These are phyloP conservation scores for Populus euphratica DNA, from an alignment of 345 rosid genomes.

Conservation along the genomic window DNA sequence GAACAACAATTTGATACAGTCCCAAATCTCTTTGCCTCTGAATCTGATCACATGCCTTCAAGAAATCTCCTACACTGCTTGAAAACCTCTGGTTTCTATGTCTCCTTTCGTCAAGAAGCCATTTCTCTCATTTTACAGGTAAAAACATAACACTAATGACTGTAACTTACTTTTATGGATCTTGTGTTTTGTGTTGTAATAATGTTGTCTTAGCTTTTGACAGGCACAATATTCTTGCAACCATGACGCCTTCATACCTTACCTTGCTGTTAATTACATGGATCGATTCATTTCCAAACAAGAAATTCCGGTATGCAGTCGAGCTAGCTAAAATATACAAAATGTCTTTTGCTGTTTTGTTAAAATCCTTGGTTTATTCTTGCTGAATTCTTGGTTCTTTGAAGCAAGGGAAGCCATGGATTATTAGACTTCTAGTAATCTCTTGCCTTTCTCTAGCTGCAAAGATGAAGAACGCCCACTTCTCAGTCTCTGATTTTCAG, in stretches of 20 bases:
- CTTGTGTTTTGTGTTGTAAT: not conserved
- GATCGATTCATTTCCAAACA: constrained; percentile 45
- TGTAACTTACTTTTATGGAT: not conserved
- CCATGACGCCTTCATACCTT: constrained; percentile 29
- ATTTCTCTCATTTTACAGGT: constrained; percentile 42
- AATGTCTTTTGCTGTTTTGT: not conserved
- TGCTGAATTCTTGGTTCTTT: not conserved
- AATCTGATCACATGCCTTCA: constrained; percentile 46
- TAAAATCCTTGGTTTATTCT: not conserved
- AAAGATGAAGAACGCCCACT: constrained; percentile 38
- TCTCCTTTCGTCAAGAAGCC: constrained; percentile 43
- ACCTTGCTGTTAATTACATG: constrained; percentile 52
- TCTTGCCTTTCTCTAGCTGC: constrained; percentile 51
- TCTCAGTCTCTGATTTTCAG: constrained; percentile 33
- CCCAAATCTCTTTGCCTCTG: constrained; percentile 35
- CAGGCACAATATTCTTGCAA: constrained; percentile 30
- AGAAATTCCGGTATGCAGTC: constrained; percentile 32
- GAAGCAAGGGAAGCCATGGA: constrained; percentile 47
- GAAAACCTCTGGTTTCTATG: constrained; percentile 13
- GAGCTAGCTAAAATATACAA: not conserved
- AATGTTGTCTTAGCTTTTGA: not conserved
- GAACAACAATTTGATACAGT: constrained; percentile 18
- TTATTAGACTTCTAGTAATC: constrained; percentile 30
- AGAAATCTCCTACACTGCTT: constrained; percentile 17
- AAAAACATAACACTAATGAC: not conserved